phyloP scores from a whole-genome alignment of 2,329 filamentous ascomycete genomes.

The Pseudogymnoascus sp. region DNA sequence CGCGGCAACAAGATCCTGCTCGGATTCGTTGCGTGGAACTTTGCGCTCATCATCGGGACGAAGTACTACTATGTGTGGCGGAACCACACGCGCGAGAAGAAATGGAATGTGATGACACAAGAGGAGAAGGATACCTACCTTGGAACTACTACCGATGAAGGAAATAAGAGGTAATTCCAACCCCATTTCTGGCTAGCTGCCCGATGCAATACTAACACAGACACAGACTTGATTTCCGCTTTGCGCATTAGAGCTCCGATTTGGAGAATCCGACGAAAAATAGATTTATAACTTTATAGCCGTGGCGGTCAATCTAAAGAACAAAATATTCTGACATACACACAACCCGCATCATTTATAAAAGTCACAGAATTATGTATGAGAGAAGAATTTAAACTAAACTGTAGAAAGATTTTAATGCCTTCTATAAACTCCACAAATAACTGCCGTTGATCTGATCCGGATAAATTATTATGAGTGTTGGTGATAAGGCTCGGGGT shows the following conservation, averaged over 20 bases:
- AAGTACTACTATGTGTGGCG: constrained; percentile 41
- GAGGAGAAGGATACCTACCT: constrained; percentile 40
- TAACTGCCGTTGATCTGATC: neutral
- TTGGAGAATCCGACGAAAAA: neutral
- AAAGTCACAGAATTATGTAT: too few species aligned
- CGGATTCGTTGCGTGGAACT: constrained; percentile 38
- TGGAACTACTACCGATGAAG: constrained; percentile 32
- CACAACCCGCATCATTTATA: too few species aligned
- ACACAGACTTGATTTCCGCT: constrained; percentile 11
- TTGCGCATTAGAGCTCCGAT: constrained; percentile 8
- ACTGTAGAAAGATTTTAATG: neutral
- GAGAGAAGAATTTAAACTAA: too few species aligned
- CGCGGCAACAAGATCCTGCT: constrained; percentile 48
- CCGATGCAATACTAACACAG: neutral
- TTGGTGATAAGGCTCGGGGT: neutral
- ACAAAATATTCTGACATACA: too few species aligned
- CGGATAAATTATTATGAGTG: neutral
- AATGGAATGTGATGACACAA: constrained; percentile 37
- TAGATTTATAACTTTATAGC: neutral
- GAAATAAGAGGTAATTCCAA: constrained; percentile 30
- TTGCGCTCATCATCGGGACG: constrained; percentile 36
- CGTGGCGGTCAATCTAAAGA: neutral
- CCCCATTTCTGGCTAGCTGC: neutral
- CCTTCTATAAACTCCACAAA: neutral
- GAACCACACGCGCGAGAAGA: constrained; percentile 33